phyloP scores from a whole-genome alignment of 2,329 filamentous ascomycete species.

The Ceratocystis destructans region DNA sequence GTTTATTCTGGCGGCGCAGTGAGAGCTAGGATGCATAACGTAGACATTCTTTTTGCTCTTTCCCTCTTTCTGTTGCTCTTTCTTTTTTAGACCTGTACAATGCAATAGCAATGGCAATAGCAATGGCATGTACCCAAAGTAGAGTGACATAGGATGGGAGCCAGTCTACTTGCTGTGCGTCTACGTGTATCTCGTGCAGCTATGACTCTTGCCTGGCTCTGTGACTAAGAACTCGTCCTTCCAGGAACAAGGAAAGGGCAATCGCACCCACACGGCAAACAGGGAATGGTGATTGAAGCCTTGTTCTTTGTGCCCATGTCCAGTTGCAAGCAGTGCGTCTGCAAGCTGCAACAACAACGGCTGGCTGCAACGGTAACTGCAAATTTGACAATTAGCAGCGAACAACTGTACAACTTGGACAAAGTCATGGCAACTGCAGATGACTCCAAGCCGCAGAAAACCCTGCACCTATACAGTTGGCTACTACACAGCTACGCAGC shows the following conservation, averaged over 20 bases:
- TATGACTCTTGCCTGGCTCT: not conserved
- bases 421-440: not conserved
- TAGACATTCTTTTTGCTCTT: not conserved
- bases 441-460: not conserved
- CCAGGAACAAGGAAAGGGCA: not conserved
- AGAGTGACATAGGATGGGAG: not conserved
- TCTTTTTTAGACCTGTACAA: too few relatives aligned
- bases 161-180: not conserved
- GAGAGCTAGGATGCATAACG: not conserved
- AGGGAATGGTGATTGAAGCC: not conserved
- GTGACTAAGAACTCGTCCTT: not conserved
- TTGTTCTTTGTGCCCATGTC: not conserved
- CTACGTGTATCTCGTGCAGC: not conserved
- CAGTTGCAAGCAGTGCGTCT: not conserved
- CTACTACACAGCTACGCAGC: too few relatives aligned
- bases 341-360: not conserved
- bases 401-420: not conserved
- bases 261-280: not conserved
- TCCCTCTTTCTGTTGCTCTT: too few relatives aligned
- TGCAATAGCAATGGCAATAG: too few relatives aligned
- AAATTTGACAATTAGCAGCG: not conserved
- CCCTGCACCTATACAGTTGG: not conserved
- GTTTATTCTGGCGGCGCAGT: not conserved
- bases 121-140: too few relatives aligned
- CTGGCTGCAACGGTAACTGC: not conserved